Evolutionary conservation across 495 filamentous ascomycete genomes (phyloP), one percentile per base, ranked within the genome.

Genomic region (Talaromyces trachyspermus): DNA sequence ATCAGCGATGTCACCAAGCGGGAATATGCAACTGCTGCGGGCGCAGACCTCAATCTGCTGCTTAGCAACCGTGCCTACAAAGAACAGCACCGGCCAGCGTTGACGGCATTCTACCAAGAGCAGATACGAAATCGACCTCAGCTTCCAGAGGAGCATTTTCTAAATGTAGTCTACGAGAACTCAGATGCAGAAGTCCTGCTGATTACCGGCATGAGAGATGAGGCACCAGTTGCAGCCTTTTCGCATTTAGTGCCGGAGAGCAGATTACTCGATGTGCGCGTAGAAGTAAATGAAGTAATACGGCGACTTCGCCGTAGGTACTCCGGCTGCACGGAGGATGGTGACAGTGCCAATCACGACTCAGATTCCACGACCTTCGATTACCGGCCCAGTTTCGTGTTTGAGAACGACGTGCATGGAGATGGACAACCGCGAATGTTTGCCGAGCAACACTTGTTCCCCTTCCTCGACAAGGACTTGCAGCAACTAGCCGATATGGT

Each of bases 181-280:
- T 55, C 24, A 50, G 71, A 74, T 64, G 62, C 68, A 15, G 71
- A 82, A 49, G 77, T 81, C 43, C 65, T 83, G 39, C 46, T 85
- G 25, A 77, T 85, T 56, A 83, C 79, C 0, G 81, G 81, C 4
- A 78, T 85, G 76, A 80, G 77, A 69, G 80, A 84, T 49, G 64
- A 77, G 54, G 73, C 76, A 4, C 79, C 78, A 4, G 72, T 85
- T 26, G 65, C 74, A 49, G 42, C 51, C 39, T 71, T 77, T 1
- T 76, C 75, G 23, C 71, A 74, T 69, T 59, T 81, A 47, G 75
- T 82, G 35, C 76, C 79, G 49, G 59, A 70, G 14, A 79, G 64
- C 50, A 74, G 64, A 49, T 48, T 83, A 22, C 32, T 83, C 50
- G 78, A 83, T 33, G 64, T 83, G 53, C 65, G 57, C 42, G 66